Base-by-base conservation (phyloP, 805 yeast species). In the Candida andamanensis region DNA sequence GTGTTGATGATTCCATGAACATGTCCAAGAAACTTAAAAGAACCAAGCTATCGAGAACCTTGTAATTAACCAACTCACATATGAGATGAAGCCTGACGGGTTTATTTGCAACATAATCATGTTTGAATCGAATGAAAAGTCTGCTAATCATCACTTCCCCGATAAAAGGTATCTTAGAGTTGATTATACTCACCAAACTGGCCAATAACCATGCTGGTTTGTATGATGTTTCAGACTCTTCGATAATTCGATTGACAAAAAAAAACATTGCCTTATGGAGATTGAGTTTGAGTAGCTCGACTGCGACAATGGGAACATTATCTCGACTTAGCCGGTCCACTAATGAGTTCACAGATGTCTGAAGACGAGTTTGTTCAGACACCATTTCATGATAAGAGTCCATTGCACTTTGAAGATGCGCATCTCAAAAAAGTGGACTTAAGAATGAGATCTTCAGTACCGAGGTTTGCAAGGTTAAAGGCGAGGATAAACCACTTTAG, bases 81-180 rank as follows among this genome's bases (percentile, higher is more conserved):
- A 86, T 30, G 40, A 86, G 76, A 5, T 72, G 54, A 5, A 63
- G 48, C 30, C 80, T 72, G 4, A 51, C 41, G 0, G 47, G 40
- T 44, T 77, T 69, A 36, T 71, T 67, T 15, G 61, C 48, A 42
- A 63, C 60, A 52, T 63, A 79, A 1, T 69, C 69, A 40, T 67
- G 64, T 27, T 78, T 68, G 54, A 85, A 84, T 35, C 69, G 77
- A 3, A 77, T 45, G 1, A 81, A 59, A 17, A 80, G 53, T 38
- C 92, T 62, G 6, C 66, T 47, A 0, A 69, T 50, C 19, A 83
- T 40, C 4, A 80, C 50, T 35, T 70, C 70, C 2, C 95, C 95
- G 12, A 85, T 56, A 21, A 72, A 72, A 0, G 94, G 92, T 3
- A 84, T 51, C 42, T 80, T 74, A 4, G 82, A 69, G 52, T 83